Evolutionary conservation across 176 grass and related monocot genomes (phyloP).

Genomic region (Phragmites australis): DNA sequence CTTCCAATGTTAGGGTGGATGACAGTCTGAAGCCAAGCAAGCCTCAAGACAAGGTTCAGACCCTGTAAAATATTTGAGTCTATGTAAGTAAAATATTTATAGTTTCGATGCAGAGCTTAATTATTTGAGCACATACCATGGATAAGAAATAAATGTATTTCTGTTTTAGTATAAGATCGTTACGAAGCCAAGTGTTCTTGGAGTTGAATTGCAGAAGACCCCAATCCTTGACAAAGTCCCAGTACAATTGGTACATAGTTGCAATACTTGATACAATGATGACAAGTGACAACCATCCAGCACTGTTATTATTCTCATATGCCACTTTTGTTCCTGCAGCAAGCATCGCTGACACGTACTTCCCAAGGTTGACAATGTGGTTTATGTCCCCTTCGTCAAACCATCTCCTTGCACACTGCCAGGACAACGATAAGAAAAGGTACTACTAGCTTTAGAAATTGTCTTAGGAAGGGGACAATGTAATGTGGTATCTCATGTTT

Average conservation of each 20-base stretch:
- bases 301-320: slow-evolving; percentile 77
- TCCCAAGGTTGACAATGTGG: slow-evolving; percentile 89
- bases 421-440: slow-evolving; percentile 19
- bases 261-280: slow-evolving; percentile 71
- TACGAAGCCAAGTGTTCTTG: slow-evolving; percentile 91
- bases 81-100: slow-evolving; percentile 45
- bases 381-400: slow-evolving; percentile 93
- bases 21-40: slow-evolving; percentile 98
- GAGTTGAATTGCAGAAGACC: slow-evolving; percentile 79
- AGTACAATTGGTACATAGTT: slow-evolving; percentile 95
- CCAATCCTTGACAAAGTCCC: slow-evolving; percentile 99
- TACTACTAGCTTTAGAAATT: slow-evolving; percentile 17
- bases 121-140: slow-evolving; percentile 63
- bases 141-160: slow-evolving; percentile 94
- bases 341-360: slow-evolving; percentile 97
- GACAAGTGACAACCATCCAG: slow-evolving; percentile 67
- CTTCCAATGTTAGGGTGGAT: slow-evolving; percentile 88
- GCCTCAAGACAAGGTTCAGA: slow-evolving; percentile 85
- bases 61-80: slow-evolving; percentile 56
- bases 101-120: slow-evolving; percentile 10
- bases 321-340: slow-evolving; percentile 85
- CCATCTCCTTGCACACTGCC: slow-evolving; percentile 96
- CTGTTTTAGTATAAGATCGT: slow-evolving; percentile 77
- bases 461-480: slow-evolving; percentile 4
- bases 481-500: slow-evolving; percentile 6